Percentiles rank a stretch among this genome's conserved stretches.
Conservation (phyloP, 1,139 yeast species). For the Candida tetrigidarum region DNA sequence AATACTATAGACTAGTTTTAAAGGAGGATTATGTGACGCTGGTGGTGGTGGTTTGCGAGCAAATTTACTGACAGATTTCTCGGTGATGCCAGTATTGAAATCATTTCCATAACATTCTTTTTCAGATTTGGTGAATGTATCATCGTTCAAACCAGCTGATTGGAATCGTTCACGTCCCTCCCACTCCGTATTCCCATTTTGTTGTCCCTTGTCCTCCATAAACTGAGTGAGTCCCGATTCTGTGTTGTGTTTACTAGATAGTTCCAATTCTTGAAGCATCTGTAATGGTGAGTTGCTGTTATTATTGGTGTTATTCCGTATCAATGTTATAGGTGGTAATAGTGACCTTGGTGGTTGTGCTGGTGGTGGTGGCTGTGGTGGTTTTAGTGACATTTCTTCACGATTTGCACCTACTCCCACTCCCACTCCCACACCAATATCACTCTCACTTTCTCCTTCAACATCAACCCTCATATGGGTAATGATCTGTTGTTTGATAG, state of each 20-base stretch:
- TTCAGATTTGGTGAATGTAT: slow-evolving; percentile 3
- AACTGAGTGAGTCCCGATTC: slow-evolving; percentile 13
- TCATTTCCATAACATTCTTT: slow-evolving; percentile 6
- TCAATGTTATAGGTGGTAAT: neutral
- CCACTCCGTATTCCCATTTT: neutral
- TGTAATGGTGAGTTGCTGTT: too few species aligned
- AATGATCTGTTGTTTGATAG: slow-evolving; percentile 9
- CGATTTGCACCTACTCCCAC: slow-evolving; percentile 6
- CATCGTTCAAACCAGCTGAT: neutral
- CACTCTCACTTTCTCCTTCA: neutral
- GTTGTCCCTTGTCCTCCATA: slow-evolving; percentile 5
- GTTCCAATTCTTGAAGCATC: neutral
- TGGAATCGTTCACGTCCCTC: slow-evolving; percentile 1
- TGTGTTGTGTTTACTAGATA: neutral
- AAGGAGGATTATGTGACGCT: slow-evolving; percentile 8
- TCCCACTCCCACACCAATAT: slow-evolving; percentile 4
- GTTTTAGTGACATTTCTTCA: too few species aligned
- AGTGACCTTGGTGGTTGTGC: too few species aligned
- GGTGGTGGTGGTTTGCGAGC: slow-evolving; percentile 9
- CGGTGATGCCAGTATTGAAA: slow-evolving; percentile 16
- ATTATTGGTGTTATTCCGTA: neutral
- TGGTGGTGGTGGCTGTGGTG: too few species aligned
- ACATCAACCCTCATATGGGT: neutral
- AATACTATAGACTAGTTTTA: slow-evolving; percentile 10
- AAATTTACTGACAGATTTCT: slow-evolving; percentile 20